These are phyloP conservation scores for Moesziomyces aphidis DNA, from an alignment of 1,284 basidiomycete genomes.

Conservation along the genomic window DNA sequence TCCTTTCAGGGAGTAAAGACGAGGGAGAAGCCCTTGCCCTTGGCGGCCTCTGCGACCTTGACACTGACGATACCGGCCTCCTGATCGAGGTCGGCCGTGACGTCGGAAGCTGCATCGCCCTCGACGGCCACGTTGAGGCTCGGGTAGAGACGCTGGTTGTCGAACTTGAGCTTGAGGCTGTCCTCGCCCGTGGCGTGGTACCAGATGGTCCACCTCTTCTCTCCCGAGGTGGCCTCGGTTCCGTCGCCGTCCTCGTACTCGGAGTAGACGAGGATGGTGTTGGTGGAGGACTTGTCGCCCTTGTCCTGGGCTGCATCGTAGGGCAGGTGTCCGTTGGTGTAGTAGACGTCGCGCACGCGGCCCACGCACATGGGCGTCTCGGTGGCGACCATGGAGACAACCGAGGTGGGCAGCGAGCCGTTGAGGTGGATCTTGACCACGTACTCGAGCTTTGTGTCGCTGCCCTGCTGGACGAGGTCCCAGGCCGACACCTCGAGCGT, in stretches of 20 bases:
- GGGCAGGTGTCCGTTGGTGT: slow-evolving; percentile 51
- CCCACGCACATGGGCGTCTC: slow-evolving; percentile 65
- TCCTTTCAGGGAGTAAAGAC: slow-evolving; percentile 31
- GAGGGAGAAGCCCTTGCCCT: slow-evolving; percentile 52
- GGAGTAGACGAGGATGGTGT: slow-evolving; percentile 40
- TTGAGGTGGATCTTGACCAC: slow-evolving; percentile 63
- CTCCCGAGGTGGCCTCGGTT: slow-evolving; percentile 45
- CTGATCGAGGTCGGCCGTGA: slow-evolving; percentile 44
- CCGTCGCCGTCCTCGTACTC: slow-evolving; percentile 58
- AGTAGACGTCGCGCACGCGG: slow-evolving; percentile 56
- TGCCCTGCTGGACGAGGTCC: slow-evolving; percentile 52
- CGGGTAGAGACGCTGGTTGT: slow-evolving; percentile 53
- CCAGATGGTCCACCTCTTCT: slow-evolving; percentile 53
- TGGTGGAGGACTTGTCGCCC: slow-evolving; percentile 15
- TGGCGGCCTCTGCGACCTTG: slow-evolving; percentile 44
- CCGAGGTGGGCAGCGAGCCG: slow-evolving; percentile 54
- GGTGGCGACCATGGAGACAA: slow-evolving; percentile 55
- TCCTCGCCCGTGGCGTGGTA: slow-evolving; percentile 49
- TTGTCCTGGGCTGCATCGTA: slow-evolving; percentile 43
- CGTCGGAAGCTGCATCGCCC: slow-evolving; percentile 43
- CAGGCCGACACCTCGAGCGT: slow-evolving; percentile 60
- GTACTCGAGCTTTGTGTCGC: slow-evolving; percentile 56
- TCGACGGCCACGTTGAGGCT: slow-evolving; percentile 44
- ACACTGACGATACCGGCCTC: slow-evolving; percentile 41
- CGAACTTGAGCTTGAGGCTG: slow-evolving; percentile 48